Evolutionary conservation across 371 early-diverging fungal genomes (phyloP).

Genomic region (Syncephalastrum racemosum): DNA sequence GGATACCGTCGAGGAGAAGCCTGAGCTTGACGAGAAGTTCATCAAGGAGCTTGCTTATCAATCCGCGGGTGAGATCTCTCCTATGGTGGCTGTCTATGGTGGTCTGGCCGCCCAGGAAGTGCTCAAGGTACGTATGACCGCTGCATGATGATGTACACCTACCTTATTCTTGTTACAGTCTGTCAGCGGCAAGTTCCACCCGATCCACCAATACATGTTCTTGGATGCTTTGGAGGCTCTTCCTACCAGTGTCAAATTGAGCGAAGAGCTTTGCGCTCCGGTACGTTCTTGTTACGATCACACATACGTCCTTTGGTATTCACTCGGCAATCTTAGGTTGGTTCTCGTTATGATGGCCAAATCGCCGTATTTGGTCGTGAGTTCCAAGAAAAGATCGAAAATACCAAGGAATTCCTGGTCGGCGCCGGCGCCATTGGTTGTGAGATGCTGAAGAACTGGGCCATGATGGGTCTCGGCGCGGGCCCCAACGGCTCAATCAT

Average conservation of each 20-base stretch:
- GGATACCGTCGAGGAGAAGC: conserved; percentile 51
- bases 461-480: conserved; percentile 97
- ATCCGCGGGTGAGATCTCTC: conserved; percentile 90
- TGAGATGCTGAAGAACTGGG: conserved; percentile 99
- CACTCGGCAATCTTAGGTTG: conserved; percentile 31
- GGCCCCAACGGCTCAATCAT: conserved; percentile 84
- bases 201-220: conserved; percentile 96
- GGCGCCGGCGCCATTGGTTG: conserved; percentile 99
- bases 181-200: conserved; percentile 94
- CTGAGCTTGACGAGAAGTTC: conserved; percentile 86
- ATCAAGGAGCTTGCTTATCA: conserved; percentile 87
- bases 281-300: conserved; percentile 19
- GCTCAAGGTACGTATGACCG: conserved; percentile 74
- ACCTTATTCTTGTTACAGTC: conserved; percentile 34
- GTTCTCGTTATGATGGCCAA: conserved; percentile 93
- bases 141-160: not conserved
- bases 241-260: conserved; percentile 62
- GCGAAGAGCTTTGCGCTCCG: conserved; percentile 77
- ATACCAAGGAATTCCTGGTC: conserved; percentile 94
- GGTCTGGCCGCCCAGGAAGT: conserved; percentile 99
- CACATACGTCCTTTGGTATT: not conserved
- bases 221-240: conserved; percentile 98
- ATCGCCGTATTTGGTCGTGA: conserved; percentile 94
- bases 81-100: conserved; percentile 98
- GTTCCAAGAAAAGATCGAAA: conserved; percentile 88